A percentile compares a stretch with the other conserved stretches of the same genome.
phyloP scores from a whole-genome alignment of 1,139 yeast species.

The Ogataea hybrid region DNA sequence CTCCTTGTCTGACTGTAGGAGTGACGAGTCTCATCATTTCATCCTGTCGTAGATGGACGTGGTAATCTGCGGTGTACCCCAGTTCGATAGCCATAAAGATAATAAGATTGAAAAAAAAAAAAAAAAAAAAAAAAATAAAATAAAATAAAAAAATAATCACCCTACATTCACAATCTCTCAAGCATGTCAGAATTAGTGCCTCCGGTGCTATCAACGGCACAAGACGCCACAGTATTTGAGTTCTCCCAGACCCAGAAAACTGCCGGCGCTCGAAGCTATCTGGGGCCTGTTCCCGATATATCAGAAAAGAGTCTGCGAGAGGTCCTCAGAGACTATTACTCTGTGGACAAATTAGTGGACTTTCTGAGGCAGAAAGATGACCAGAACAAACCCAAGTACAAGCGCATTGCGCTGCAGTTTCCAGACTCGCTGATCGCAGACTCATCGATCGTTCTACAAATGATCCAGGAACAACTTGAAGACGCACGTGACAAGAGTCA shows the following conservation, averaged over 20 bases:
- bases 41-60: slow-evolving; percentile 94
- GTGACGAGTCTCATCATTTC: slow-evolving; percentile 87
- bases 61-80: slow-evolving; percentile 92
- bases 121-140: too few relatives aligned
- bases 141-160: background rate
- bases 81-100: slow-evolving; percentile 34
- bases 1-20: slow-evolving; percentile 89
- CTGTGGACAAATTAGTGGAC: slow-evolving; percentile 44
- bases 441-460: slow-evolving; percentile 65
- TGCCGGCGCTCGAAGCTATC: slow-evolving; percentile 19
- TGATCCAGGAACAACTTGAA: slow-evolving; percentile 38
- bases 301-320: slow-evolving; percentile 30
- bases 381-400: slow-evolving; percentile 34
- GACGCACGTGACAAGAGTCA: slow-evolving; percentile 6
- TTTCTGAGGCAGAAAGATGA: slow-evolving; percentile 36
- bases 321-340: slow-evolving; percentile 48
- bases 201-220: slow-evolving; percentile 34
- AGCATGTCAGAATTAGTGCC: slow-evolving; percentile 23
- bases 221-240: slow-evolving; percentile 27
- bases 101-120: background rate
- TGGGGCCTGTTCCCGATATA: slow-evolving; percentile 25
- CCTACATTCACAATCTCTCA: background rate
- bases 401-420: slow-evolving; percentile 76
- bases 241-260: slow-evolving; percentile 25
- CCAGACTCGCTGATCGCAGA: slow-evolving; percentile 82